phyloP scores from a whole-genome alignment of 108 stramenopile species.

The Conticribra guillardii region DNA sequence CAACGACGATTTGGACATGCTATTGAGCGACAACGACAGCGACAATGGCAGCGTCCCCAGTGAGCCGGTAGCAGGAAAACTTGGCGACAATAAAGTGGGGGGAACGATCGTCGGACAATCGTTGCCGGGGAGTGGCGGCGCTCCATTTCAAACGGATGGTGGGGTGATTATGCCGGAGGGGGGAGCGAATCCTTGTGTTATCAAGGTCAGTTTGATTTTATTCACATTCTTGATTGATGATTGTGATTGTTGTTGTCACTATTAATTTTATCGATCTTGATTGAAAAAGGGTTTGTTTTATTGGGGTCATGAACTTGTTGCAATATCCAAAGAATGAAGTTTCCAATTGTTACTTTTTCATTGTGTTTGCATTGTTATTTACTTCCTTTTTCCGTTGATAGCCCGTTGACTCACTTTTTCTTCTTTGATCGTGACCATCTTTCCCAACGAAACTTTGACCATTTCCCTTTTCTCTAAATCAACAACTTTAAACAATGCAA shows the following conservation, averaged over 20 bases:
- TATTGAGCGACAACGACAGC: not conserved
- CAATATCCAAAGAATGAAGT: no score
- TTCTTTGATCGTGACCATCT: no score
- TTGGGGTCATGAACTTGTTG: no score
- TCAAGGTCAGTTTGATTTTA: constrained; percentile 31
- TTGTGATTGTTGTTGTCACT: not conserved
- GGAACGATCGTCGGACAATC: not conserved
- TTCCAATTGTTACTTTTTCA: no score
- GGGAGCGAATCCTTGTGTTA: constrained; percentile 43
- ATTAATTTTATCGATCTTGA: not conserved
- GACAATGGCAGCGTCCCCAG: not conserved
- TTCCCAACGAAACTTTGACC: no score
- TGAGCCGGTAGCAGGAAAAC: not conserved
- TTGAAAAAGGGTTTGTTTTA: no score
- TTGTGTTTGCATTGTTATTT: no score
- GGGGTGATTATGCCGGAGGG: constrained; percentile 46
- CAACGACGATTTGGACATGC: not conserved
- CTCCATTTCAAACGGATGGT: constrained; percentile 32
- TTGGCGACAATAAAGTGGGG: not conserved
- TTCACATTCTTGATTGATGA: not conserved
- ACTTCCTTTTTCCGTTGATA: no score
- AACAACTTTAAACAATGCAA: no score
- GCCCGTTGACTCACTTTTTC: no score
- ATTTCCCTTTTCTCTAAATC: no score
- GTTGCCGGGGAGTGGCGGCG: not conserved